Conservation (phyloP, 1,284 basidiomycete genomes). For the Macrocybe sp. region DNA sequence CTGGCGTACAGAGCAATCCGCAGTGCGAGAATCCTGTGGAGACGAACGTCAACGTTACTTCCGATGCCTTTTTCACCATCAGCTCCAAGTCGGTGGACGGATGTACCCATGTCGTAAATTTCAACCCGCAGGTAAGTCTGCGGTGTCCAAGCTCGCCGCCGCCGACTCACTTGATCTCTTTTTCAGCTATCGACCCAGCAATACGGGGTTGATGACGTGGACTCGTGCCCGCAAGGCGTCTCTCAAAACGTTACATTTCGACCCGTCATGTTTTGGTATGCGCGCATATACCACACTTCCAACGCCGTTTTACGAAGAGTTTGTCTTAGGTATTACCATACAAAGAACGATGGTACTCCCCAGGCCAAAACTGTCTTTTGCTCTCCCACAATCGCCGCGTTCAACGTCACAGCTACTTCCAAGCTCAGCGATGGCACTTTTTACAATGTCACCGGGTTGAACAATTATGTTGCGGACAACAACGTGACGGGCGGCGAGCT, state of each 20-base stretch:
- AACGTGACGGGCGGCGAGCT: conserved; percentile 44
- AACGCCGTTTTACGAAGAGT: neutral
- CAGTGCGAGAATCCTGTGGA: conserved; percentile 41
- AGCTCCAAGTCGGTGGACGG: conserved; percentile 37
- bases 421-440: conserved; percentile 40
- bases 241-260: conserved; percentile 33
- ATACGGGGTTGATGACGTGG: conserved; percentile 39
- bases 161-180: neutral
- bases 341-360: conserved; percentile 21
- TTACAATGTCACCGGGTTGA: conserved; percentile 27
- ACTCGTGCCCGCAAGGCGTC: conserved; percentile 28
- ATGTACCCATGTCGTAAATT: conserved; percentile 33
- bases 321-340: conserved; percentile 30
- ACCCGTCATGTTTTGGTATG: conserved; percentile 64
- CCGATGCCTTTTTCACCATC: conserved; percentile 27
- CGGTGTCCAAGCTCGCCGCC: neutral
- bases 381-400: conserved; percentile 39
- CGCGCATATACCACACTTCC: neutral
- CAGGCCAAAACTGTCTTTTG: conserved; percentile 53
- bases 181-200: conserved; percentile 33
- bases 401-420: conserved; percentile 38
- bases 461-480: conserved; percentile 30
- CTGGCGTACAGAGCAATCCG: conserved; percentile 42
- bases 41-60: conserved; percentile 19
- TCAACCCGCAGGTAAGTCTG: conserved; percentile 30